Evolutionary conservation across 345 rosid genomes (phyloP).

Genomic region (Eucalyptus dawsonii): DNA sequence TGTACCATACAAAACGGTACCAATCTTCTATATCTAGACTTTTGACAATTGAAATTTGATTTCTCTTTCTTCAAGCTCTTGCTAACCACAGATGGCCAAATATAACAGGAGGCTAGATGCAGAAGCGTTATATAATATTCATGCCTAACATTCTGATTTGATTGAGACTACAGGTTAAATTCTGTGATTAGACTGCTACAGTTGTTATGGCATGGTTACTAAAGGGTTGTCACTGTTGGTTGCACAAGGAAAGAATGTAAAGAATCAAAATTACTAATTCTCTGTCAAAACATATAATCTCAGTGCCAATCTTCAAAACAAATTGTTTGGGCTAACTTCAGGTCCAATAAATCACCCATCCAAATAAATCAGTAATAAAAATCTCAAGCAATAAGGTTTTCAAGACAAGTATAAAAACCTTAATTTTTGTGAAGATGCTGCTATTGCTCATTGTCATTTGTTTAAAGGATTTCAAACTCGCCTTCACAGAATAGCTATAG

Average conservation of each 20-base stretch:
- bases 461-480: background rate
- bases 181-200: background rate
- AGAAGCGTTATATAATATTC: background rate
- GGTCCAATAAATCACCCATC: background rate
- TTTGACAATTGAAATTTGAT: background rate
- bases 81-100: background rate
- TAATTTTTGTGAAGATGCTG: background rate
- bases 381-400: background rate
- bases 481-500: background rate
- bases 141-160: background rate
- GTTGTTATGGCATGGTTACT: background rate
- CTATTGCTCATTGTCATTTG: background rate
- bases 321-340: background rate
- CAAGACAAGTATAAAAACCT: background rate
- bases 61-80: background rate
- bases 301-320: background rate
- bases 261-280: background rate
- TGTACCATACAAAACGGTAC: background rate
- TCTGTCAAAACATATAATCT: background rate
- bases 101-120: background rate
- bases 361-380: background rate
- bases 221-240: background rate
- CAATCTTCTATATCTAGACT: background rate
- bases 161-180: background rate
- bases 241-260: background rate